Evolutionary conservation across 768 basidiomycete species (phyloP).

Genomic region (Mycena galericulata): DNA sequence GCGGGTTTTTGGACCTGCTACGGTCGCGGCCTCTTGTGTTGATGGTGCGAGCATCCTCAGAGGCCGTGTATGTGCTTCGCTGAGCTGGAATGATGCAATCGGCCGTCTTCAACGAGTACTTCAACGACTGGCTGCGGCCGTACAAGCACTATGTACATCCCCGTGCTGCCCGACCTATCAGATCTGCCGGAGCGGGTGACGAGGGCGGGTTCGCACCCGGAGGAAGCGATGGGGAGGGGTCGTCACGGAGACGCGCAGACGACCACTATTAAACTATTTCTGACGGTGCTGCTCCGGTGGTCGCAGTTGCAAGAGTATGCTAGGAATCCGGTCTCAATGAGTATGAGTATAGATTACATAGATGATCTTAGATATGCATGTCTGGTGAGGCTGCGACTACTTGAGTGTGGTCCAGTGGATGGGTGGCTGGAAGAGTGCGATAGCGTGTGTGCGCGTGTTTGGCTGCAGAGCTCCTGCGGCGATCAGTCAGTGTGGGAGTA

Average conservation of each 20-base stretch:
- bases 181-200: background rate
- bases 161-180: background rate
- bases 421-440: background rate
- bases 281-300: conserved; percentile 19
- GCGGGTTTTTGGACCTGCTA: background rate
- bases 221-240: conserved; percentile 16
- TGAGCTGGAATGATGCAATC: too few species aligned
- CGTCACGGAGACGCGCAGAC: conserved; percentile 6
- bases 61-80: too few species aligned
- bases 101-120: background rate
- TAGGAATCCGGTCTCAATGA: background rate
- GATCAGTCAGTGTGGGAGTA: too few species aligned
- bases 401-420: too few species aligned
- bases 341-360: background rate
- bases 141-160: background rate
- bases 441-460: too few species aligned
- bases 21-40: conserved; percentile 1
- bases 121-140: background rate
- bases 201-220: background rate
- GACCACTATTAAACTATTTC: background rate
- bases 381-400: background rate
- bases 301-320: conserved; percentile 16
- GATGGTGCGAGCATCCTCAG: too few species aligned
- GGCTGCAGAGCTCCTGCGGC: too few species aligned
- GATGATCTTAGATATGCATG: background rate